Base-by-base conservation (phyloP, 2,329 filamentous ascomycete genomes). In the Pseudogymnoascus sp. region DNA sequence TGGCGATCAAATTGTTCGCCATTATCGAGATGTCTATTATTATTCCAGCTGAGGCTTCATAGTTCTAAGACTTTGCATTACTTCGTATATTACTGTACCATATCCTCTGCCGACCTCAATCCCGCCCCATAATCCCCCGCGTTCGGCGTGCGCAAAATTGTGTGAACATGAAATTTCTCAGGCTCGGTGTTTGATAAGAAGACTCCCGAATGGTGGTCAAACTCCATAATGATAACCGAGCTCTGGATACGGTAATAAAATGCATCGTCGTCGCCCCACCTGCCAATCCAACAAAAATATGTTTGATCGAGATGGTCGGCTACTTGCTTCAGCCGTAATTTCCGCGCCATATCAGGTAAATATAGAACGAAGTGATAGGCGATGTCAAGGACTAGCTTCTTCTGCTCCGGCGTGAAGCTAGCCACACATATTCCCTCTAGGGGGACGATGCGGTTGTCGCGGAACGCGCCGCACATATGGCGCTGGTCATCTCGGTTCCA, bases 401-500 rank as follows among this genome's bases (percentile, higher is more conserved):
- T 82, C 79, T 68, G 89, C 83, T 1, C 72, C 70, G 0, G 71
- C 1, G 0, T 72, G 71, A 60, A 90, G 74, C 0, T 77, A 0
- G 78, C 76, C 0, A 86, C 84, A 0, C 78, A 69, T 5, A 89
- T 73, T 0, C 89, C 89, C 73, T 92, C 70, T 65, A 35, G 89
- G 0, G 89, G 89, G 0, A 93, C 86, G 9, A 89, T 74, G 9
- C 89, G 81, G 72, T 93, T 94, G 69, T 93, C 89, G 10, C 88
- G 82, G 71, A 88, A 90, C 0, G 89, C 89, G 36, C 90, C 89
- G 70, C 88, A 90, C 4, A 91, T 72, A 69, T 92, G 89, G 5
- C 89, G 80, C 75, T 92, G 88, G 71, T 93, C 89, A 69, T 91
- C 88, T 66, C 86, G 86, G 71, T 92, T 92, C 88, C 88, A 92